Evolutionary conservation across 2,329 filamentous ascomycete species (phyloP).

Genomic region (Periconia sp.): DNA sequence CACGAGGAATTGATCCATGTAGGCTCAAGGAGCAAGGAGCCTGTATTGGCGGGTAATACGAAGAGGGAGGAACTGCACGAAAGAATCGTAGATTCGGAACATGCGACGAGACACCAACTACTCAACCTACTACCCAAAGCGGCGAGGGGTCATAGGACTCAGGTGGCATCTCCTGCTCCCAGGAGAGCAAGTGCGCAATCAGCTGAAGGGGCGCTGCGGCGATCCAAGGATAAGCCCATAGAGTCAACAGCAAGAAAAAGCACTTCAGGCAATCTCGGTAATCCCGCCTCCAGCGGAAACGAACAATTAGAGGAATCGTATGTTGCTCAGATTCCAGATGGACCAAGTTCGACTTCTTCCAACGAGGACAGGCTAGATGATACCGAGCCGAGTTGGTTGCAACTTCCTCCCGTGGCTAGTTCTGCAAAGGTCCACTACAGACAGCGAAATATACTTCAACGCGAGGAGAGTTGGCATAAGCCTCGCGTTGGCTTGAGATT

Average conservation of each 20-base stretch:
- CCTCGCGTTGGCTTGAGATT: constrained; percentile 33
- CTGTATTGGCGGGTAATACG: constrained; percentile 23
- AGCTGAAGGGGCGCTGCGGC: no score
- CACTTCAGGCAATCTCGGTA: no score
- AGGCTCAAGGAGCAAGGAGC: constrained; percentile 19
- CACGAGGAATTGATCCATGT: constrained; percentile 10
- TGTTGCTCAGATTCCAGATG: neutral
- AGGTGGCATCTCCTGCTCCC: no score
- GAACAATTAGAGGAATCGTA: neutral
- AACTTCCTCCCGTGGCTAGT: neutral
- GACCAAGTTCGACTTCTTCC: neutral
- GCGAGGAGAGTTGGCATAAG: constrained; percentile 23
- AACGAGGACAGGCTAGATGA: neutral
- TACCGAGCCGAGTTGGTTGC: constrained; percentile 1
- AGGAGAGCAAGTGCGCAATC: no score
- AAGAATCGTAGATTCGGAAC: neutral
- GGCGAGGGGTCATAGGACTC: no score
- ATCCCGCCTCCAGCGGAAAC: constrained; percentile 1
- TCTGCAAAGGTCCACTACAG: constrained; percentile 1
- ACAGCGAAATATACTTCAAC: constrained; percentile 2
- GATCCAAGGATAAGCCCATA: no score
- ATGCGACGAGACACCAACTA: neutral
- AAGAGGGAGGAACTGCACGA: constrained; percentile 10
- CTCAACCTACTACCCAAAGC: no score
- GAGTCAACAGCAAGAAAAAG: neutral